Conservation (phyloP, 2,329 filamentous ascomycete genomes). For the Pseudopyricularia cyperi region DNA sequence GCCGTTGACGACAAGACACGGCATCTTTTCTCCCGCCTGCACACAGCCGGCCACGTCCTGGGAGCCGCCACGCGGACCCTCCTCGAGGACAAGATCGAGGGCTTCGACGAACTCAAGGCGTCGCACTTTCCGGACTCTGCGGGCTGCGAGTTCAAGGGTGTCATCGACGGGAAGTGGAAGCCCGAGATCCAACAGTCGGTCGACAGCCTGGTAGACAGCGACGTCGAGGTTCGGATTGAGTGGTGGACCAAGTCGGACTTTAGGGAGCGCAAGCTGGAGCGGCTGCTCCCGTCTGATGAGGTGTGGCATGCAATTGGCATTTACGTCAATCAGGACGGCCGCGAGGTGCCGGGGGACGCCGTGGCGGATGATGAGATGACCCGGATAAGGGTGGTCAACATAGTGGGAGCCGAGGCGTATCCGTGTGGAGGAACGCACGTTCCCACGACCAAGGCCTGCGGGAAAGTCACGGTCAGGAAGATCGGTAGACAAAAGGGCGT, state of each 20-base stretch:
- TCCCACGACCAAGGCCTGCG: slow-evolving; percentile 41
- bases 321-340: slow-evolving; percentile 21
- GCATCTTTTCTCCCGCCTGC: slow-evolving; percentile 50
- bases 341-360: slow-evolving; percentile 27
- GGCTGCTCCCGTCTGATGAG: slow-evolving; percentile 30
- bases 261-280: slow-evolving; percentile 33
- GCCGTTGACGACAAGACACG: slow-evolving; percentile 47
- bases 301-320: not conserved
- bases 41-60: slow-evolving; percentile 63
- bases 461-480: slow-evolving; percentile 51
- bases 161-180: slow-evolving; percentile 52
- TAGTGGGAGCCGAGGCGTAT: slow-evolving; percentile 56
- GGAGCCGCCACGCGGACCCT: slow-evolving; percentile 53
- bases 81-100: slow-evolving; percentile 33
- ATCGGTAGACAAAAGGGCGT: slow-evolving; percentile 51
- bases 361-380: not conserved
- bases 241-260: slow-evolving; percentile 59
- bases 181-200: slow-evolving; percentile 46
- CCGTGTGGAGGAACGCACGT: slow-evolving; percentile 69
- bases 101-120: slow-evolving; percentile 56
- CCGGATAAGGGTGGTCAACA: slow-evolving; percentile 54
- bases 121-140: slow-evolving; percentile 58
- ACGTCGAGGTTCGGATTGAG: slow-evolving; percentile 47
- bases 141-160: slow-evolving; percentile 53
- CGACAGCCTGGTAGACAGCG: slow-evolving; percentile 41